Conservation (phyloP, 371 early-diverging fungal genomes). For the Mortierella sp. region DNA sequence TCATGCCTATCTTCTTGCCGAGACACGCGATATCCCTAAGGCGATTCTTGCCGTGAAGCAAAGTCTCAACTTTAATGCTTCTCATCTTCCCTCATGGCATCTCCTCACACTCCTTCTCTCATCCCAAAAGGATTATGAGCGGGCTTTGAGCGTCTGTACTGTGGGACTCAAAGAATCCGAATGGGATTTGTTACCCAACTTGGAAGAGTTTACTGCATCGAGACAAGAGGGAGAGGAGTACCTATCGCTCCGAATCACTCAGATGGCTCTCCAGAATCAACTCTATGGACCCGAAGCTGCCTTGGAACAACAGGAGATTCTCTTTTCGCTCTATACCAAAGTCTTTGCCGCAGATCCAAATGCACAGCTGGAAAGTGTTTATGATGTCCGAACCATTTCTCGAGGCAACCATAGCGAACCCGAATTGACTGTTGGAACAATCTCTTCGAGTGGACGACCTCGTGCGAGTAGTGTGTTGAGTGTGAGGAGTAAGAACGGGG, state of each 20-base stretch:
- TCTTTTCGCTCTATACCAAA: constrained; percentile 72
- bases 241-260: constrained; percentile 69
- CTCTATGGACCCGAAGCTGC: constrained; percentile 64
- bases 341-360: constrained; percentile 59
- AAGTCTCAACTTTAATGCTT: constrained; percentile 69
- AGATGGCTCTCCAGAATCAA: constrained; percentile 60
- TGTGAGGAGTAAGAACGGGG: constrained; percentile 29
- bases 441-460: constrained; percentile 8
- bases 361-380: constrained; percentile 35
- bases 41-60: constrained; percentile 74
- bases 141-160: constrained; percentile 79
- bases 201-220: constrained; percentile 29
- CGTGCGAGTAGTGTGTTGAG: constrained; percentile 44
- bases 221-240: constrained; percentile 66
- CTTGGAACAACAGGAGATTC: constrained; percentile 61
- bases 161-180: constrained; percentile 77
- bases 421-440: constrained; percentile 6
- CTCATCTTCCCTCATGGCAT: constrained; percentile 85
- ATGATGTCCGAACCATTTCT: constrained; percentile 36
- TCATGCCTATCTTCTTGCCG: constrained; percentile 83
- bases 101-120: constrained; percentile 82
- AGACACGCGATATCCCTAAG: constrained; percentile 78
- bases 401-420: constrained; percentile 37
- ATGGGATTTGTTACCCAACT: constrained; percentile 46
- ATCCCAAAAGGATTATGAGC: constrained; percentile 66